Base-by-base conservation (phyloP, 768 basidiomycete genomes). In the Russula lepida region DNA sequence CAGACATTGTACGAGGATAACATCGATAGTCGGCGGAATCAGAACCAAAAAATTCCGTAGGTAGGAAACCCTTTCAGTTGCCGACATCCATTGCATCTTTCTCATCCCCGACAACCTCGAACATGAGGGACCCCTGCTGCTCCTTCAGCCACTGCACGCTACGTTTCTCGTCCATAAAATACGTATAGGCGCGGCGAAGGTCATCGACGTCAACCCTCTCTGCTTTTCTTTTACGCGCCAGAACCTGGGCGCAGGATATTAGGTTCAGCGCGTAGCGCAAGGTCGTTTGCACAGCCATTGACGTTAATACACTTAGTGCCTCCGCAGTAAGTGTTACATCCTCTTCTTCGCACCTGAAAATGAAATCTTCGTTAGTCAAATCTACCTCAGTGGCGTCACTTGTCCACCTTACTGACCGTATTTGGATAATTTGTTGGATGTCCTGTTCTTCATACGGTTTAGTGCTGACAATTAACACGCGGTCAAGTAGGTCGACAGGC, bases 391-490 rank as follows among this genome's bases (percentile, higher is more conserved):
- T 35, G 37, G 4, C 19, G 12, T 37, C 5, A n/a, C 13, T 6
- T 33, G 28, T 19, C 23, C 1, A 43, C 30, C 15, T 15, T 28
- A 71, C 81, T 9, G 55, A 92, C 89, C 95, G 80, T 57, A 98
- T 98, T 69, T 88, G 83, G 65, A 98, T 89, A 67, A 99, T 98
- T 72, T 95, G 86, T 66, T 84, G 80, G 43, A 95, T 86, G 59
- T 98, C 95, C 8, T 87, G 87, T 51, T 84, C 80, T 12, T 76
- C 72, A 70, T 99, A 99, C 13, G 88, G 84, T 67, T 85, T 85
- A 19, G 97, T 99, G 71, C 87, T 90, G 74, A 99, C 94, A 68
- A 99, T 99, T 65, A 98, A 77, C 48, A 98, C 91, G 39, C 95
- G 84, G 75, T 99, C 95, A 56, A 99, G 82, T 35, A 98, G 78